Percentiles rank a stretch among this genome's conserved stretches.
Conservation (phyloP, 768 basidiomycete species). For the Leccinum truebloodii region DNA sequence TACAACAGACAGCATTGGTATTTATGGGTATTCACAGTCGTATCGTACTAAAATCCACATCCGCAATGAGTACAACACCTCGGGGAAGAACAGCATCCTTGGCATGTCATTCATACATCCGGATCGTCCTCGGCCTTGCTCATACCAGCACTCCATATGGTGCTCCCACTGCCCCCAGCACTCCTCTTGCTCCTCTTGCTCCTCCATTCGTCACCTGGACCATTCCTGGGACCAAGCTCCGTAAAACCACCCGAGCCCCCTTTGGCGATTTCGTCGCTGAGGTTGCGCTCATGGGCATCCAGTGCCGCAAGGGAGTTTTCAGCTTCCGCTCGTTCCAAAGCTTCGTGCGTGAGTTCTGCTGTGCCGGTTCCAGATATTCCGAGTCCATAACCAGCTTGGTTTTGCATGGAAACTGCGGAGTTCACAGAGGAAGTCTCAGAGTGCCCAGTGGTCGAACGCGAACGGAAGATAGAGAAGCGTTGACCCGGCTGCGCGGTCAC, state of each 20-base stretch:
- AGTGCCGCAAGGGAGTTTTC: conserved; percentile 74
- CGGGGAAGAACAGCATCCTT: conserved; percentile 4
- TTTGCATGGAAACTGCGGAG: conserved; percentile 43
- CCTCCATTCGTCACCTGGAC: conserved; percentile 51
- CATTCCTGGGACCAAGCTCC: conserved; percentile 58
- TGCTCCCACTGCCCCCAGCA: conserved; percentile 69
- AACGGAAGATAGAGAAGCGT: conserved; percentile 75
- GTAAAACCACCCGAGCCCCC: conserved; percentile 78
- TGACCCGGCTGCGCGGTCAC: conserved; percentile 33
- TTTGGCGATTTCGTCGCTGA: conserved; percentile 75
- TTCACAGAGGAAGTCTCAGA: conserved; percentile 52
- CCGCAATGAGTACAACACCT: conserved; percentile 14
- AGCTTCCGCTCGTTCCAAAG: conserved; percentile 77
- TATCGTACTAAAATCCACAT: conserved; percentile 26
- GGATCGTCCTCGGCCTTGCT: conserved; percentile 55
- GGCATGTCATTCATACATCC: conserved; percentile 30
- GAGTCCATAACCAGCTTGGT: conserved; percentile 33
- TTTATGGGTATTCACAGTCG: conserved; percentile 20
- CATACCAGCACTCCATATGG: conserved; percentile 88
- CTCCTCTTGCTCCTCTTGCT: conserved; percentile 51
- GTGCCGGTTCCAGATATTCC: conserved; percentile 28
- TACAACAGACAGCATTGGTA: conserved; percentile 20
- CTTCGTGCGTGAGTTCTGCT: conserved; percentile 67
- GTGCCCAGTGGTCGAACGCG: conserved; percentile 42
- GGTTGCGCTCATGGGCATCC: conserved; percentile 73